Percentiles rank a stretch among this genome's conserved stretches.
These are phyloP conservation scores for Pugionium dolabratum DNA, from an alignment of 345 rosid species.

Conservation along the genomic window DNA sequence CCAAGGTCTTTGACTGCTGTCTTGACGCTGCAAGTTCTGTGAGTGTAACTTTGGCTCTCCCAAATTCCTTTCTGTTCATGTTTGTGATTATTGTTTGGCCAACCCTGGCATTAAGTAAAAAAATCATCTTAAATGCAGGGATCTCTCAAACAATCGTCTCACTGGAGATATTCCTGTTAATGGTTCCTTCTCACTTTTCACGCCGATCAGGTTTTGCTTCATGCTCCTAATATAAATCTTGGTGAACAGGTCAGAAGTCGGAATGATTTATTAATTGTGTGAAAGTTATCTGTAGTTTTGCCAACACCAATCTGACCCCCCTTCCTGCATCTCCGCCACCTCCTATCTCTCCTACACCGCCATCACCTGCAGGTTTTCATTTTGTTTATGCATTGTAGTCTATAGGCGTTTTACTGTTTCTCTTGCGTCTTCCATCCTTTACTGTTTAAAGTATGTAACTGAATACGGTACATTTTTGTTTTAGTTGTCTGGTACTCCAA, in stretches of 20 bases:
- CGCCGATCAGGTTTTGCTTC: slow-evolving; percentile 64
- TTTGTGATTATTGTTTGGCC: slow-evolving; percentile 9
- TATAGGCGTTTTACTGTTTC: slow-evolving; percentile 5
- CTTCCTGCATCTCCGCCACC: slow-evolving; percentile 58
- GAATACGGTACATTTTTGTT: background rate
- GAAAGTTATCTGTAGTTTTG: slow-evolving; percentile 58
- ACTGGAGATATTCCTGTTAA: slow-evolving; percentile 66
- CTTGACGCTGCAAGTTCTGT: slow-evolving; percentile 73
- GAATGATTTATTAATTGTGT: slow-evolving; percentile 35
- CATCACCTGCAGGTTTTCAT: slow-evolving; percentile 50
- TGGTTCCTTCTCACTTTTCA: slow-evolving; percentile 82
- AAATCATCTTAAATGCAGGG: slow-evolving; percentile 52
- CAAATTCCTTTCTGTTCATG: slow-evolving; percentile 9
- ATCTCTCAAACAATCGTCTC: slow-evolving; percentile 74
- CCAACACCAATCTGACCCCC: slow-evolving; percentile 31
- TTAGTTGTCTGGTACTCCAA: background rate
- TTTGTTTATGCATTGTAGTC: slow-evolving; percentile 20
- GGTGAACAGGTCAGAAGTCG: slow-evolving; percentile 6
- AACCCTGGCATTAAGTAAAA: slow-evolving; percentile 11
- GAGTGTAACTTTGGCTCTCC: slow-evolving; percentile 42
- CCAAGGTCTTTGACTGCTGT: slow-evolving; percentile 53
- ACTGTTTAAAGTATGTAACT: background rate
- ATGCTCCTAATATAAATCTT: background rate
- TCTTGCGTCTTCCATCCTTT: background rate
- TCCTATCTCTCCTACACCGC: slow-evolving; percentile 50